Conservation (phyloP, 139 green algal species). For the Picochlorum sp. region DNA sequence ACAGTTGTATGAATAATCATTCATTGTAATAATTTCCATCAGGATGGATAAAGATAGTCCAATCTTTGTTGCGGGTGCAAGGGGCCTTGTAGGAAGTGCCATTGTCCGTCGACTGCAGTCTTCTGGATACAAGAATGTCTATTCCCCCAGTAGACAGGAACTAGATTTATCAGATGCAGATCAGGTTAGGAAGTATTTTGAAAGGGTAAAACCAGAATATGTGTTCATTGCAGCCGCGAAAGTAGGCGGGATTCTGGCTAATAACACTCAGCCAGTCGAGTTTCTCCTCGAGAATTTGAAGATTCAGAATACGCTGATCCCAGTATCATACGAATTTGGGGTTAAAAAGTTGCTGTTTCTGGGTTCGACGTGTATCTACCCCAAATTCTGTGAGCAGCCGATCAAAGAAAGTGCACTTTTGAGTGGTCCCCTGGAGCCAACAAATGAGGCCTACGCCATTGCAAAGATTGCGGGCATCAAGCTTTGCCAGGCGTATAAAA, state of each 20-base stretch:
- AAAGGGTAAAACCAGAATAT: conserved; percentile 14
- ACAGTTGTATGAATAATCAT: no score
- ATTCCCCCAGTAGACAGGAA: conserved; percentile 22
- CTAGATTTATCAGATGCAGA: conserved; percentile 30
- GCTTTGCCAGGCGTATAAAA: conserved; percentile 29
- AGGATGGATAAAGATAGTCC: no score
- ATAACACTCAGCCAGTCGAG: conserved; percentile 30
- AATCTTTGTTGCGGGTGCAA: not conserved
- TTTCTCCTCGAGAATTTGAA: conserved; percentile 39
- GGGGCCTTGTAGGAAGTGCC: conserved; percentile 4
- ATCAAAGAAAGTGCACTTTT: conserved; percentile 33
- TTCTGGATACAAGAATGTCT: conserved; percentile 18
- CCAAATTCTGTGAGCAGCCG: conserved; percentile 32
- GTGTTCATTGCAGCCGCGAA: conserved; percentile 35
- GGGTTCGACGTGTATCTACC: conserved; percentile 43
- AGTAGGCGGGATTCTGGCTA: conserved; percentile 38
- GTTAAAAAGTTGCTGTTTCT: conserved; percentile 42
- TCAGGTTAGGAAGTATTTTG: conserved; percentile 29
- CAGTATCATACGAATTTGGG: conserved; percentile 17
- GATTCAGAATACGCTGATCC: conserved; percentile 34
- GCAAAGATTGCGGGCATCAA: conserved; percentile 46
- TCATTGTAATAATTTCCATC: no score
- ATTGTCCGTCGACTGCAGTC: not conserved
- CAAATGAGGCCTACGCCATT: conserved; percentile 41
- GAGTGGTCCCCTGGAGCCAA: conserved; percentile 35